Conservation (phyloP, 352 stramenopile genomes). For the Phytopythium oedochilum region DNA sequence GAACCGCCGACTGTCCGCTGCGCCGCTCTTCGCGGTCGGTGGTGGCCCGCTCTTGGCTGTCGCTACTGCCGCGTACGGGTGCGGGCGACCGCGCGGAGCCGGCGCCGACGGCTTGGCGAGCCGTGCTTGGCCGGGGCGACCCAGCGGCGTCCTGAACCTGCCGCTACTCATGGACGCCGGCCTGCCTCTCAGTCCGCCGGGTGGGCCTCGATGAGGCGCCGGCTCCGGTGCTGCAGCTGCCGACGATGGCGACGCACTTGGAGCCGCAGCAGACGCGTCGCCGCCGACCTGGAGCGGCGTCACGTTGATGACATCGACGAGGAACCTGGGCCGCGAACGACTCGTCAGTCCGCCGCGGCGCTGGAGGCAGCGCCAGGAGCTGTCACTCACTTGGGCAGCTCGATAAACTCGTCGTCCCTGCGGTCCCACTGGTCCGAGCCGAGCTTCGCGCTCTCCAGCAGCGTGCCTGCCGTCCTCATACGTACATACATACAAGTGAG, state of each 20-base stretch:
- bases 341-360: background rate
- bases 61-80: slow-evolving; percentile 12
- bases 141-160: slow-evolving; percentile 29
- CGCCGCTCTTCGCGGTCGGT: background rate
- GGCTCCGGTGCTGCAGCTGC: background rate
- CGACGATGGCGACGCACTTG: background rate
- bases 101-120: slow-evolving; percentile 7
- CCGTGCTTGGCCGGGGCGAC: slow-evolving; percentile 9
- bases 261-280: background rate
- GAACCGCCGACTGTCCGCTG: slow-evolving; percentile 12
- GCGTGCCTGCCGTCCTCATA: slow-evolving; percentile 31
- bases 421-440: slow-evolving; percentile 43
- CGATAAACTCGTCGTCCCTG: slow-evolving; percentile 59
- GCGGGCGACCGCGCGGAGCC: slow-evolving; percentile 2
- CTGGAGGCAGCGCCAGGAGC: background rate
- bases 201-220: background rate
- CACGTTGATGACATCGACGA: slow-evolving; percentile 69
- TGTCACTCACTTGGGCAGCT: slow-evolving; percentile 40
- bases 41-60: slow-evolving; percentile 4
- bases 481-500: slow-evolving; percentile 8
- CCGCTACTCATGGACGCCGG: slow-evolving; percentile 9
- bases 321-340: slow-evolving; percentile 30
- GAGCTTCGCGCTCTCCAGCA: slow-evolving; percentile 59
- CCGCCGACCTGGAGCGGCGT: slow-evolving; percentile 26
- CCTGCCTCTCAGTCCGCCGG: background rate